Base-by-base conservation (phyloP, 306 rosid genomes). In the Begonia masoniana region DNA sequence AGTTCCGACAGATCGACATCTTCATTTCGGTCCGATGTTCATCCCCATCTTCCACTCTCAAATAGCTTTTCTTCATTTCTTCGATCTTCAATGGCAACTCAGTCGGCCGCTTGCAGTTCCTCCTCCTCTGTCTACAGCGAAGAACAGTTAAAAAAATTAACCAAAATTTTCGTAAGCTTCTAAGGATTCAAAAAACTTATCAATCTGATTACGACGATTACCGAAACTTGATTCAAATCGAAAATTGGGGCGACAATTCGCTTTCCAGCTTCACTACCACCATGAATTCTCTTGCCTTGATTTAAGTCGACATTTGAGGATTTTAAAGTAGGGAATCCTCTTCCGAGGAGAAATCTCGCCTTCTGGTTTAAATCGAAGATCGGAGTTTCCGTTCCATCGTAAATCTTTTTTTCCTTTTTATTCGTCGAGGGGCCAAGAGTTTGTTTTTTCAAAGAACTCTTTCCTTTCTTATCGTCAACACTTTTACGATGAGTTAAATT, bases 201-300 rank as follows among this genome's bases (percentile, higher is more conserved):
- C 24, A 2, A 21, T 21, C 24, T 21, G 7, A 31, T 31, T 9
- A 31, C 39, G 39, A 31, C 1, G 39, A 31, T 67, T 83, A 86
- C 99, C 93, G 84, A 86, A 63, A 86, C 76, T 68, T 92, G 86
- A 84, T 91, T 91, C 76, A 91, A 76, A 75, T 91, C 94, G 14
- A 61, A 61, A 52, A 61, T 57, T 17, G 51, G 65, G n/a, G 58
- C 1, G 8, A 31, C 8, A 31, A 31, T 19, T 13, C 10, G 43
- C 23, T 52, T 61, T 9, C 81, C 13, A 9, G 75, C 67, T 70
- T 81, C 97, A 61, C 75, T 79, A 36, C 78, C 77, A 49, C 70
- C 63, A 35, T 68, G 72, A 61, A 70, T 68, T 69, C 71, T 65
- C 41, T 81, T 88, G 64, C 73, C 80, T 57, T 70, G 76, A 50